Conservation (phyloP, 345 rosid genomes). For the Syzygium grande region DNA sequence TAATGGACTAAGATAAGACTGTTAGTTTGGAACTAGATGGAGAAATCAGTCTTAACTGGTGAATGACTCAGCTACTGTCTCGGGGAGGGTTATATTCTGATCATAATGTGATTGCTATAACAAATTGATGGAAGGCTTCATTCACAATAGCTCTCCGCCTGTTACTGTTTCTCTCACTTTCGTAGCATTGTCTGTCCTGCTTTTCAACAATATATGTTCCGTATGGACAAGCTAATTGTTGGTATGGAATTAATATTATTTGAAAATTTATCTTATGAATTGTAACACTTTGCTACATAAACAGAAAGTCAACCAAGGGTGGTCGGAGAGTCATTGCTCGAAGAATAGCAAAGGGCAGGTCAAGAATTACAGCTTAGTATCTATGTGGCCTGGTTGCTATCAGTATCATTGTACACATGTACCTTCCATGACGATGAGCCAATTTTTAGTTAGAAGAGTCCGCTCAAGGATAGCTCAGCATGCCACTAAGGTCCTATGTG, state of each 20-base stretch:
- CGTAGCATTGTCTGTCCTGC: background rate
- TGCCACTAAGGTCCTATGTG: background rate
- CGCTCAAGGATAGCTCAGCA: background rate
- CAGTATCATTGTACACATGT: background rate
- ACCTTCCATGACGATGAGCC: background rate
- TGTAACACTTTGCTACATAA: background rate
- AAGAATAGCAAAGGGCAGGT: conserved; percentile 90
- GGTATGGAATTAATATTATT: background rate
- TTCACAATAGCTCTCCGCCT: background rate
- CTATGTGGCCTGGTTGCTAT: background rate
- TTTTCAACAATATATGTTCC: background rate
- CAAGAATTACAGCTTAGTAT: conserved; percentile 74
- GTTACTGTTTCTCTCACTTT: background rate
- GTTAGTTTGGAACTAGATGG: background rate
- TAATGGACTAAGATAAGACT: background rate
- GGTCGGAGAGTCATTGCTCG: conserved; percentile 96
- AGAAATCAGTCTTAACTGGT: background rate
- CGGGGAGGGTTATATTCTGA: background rate
- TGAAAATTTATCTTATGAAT: background rate
- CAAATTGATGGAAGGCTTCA: background rate
- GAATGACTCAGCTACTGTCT: background rate
- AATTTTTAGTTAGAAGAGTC: background rate
- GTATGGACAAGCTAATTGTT: background rate
- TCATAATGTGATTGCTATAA: background rate
- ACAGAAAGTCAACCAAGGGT: conserved; percentile 97